Conservation (phyloP, 805 yeast species). For the Metschnikowia continentalis region DNA sequence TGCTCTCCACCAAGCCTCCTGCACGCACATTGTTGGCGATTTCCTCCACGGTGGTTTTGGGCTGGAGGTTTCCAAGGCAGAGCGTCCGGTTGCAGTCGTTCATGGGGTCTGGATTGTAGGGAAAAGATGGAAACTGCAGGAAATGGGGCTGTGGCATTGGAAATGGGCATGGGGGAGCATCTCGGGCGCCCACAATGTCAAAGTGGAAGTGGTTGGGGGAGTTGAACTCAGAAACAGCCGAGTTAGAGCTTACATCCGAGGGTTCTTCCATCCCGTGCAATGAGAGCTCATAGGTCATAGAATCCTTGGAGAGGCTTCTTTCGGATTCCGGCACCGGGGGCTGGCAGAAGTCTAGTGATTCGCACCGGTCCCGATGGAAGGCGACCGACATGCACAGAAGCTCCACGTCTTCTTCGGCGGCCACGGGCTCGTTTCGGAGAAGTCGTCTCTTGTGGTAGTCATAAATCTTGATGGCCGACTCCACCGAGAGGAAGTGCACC, state of each 20-base stretch:
- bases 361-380: conserved; percentile 39
- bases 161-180: background rate
- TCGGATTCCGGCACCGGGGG: conserved; percentile 7
- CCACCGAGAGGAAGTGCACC: conserved; percentile 43
- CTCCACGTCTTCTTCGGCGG: conserved; percentile 13
- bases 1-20: conserved; percentile 64
- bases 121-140: conserved; percentile 5
- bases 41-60: conserved; percentile 63
- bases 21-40: conserved; percentile 71
- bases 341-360: conserved; percentile 13
- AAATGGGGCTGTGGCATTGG: background rate
- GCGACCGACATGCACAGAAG: conserved; percentile 17
- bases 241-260: background rate
- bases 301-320: background rate
- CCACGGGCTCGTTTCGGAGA: conserved; percentile 17
- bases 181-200: background rate
- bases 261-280: background rate
- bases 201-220: background rate
- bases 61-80: conserved; percentile 63
- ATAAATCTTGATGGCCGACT: conserved; percentile 42
- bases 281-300: background rate
- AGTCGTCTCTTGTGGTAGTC: conserved; percentile 26
- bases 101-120: conserved; percentile 25
- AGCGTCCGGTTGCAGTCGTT: conserved; percentile 60
- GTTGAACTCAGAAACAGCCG: background rate